Percentiles rank a stretch among this genome's conserved stretches.
Conservation (phyloP, 768 basidiomycete genomes). For the Tylopilus balloui region DNA sequence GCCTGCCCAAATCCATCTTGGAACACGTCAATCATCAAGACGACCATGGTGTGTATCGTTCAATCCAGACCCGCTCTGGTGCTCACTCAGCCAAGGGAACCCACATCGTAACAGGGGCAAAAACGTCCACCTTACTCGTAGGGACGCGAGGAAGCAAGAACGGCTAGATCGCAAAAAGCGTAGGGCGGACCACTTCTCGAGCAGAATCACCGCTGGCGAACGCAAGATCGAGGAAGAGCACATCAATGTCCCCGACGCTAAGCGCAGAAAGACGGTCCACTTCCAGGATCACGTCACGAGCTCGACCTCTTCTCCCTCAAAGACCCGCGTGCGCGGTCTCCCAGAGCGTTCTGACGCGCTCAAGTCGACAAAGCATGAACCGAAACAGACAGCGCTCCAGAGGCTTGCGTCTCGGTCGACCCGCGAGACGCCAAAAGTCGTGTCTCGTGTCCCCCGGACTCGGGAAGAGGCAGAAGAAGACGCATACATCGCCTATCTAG, state of each 20-base stretch:
- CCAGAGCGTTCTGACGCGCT: not conserved
- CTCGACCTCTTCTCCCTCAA: not conserved
- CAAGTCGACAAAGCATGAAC: conserved; percentile 8
- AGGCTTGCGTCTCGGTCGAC: conserved; percentile 27
- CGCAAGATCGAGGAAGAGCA: conserved; percentile 41
- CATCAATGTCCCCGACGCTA: conserved; percentile 38
- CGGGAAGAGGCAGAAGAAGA: conserved; percentile 68
- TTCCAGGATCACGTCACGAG: conserved; percentile 7
- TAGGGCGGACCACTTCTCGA: conserved; percentile 57
- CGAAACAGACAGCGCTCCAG: conserved; percentile 31
- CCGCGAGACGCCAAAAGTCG: not conserved
- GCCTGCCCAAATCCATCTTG: conserved; percentile 26
- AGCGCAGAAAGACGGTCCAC: conserved; percentile 42
- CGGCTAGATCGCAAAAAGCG: conserved; percentile 56
- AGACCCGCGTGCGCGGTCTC: not conserved
- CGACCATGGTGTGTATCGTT: conserved; percentile 1
- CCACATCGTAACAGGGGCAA: conserved; percentile 6
- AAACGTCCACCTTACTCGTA: conserved; percentile 40
- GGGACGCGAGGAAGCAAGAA: conserved; percentile 60
- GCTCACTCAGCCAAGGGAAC: conserved; percentile 6
- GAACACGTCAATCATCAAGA: conserved; percentile 25
- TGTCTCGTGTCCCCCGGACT: conserved; percentile 23
- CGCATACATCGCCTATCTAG: conserved; percentile 78
- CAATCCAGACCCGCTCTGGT: not conserved
- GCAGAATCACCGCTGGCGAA: conserved; percentile 30